phyloP scores from a whole-genome alignment of 148 eudicot species.

The Camellia granthamiana region DNA sequence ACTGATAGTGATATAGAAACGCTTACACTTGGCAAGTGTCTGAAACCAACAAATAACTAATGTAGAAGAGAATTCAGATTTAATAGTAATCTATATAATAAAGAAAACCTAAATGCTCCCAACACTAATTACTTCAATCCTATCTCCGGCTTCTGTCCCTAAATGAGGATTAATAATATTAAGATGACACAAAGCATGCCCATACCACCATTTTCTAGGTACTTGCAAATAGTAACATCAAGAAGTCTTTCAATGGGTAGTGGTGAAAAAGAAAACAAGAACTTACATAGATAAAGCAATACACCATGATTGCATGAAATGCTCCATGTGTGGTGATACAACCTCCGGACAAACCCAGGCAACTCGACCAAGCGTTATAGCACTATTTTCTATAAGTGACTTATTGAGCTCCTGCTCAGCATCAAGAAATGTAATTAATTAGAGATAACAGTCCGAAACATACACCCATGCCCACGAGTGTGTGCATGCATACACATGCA shows the following conservation, averaged over 20 bases:
- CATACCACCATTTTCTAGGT: neutral
- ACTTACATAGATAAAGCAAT: slow-evolving; percentile 79
- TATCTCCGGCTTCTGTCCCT: neutral
- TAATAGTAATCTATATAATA: neutral
- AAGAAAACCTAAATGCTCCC: neutral
- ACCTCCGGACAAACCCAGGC: slow-evolving; percentile 98
- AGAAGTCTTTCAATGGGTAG: neutral
- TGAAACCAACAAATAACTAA: neutral
- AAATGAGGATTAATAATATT: neutral
- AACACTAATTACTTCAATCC: neutral
- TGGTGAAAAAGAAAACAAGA: slow-evolving; percentile 3
- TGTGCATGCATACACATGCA: neutral
- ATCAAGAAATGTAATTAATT: slow-evolving; percentile 13
- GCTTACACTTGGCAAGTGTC: neutral
- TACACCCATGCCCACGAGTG: neutral
- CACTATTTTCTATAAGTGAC: slow-evolving; percentile 88
- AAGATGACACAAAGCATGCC: too few relatives aligned
- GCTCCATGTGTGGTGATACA: slow-evolving; percentile 95
- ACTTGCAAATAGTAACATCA: neutral
- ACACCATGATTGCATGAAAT: slow-evolving; percentile 96
- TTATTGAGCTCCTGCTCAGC: slow-evolving; percentile 78
- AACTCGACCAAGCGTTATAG: slow-evolving; percentile 91
- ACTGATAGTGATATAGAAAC: neutral
- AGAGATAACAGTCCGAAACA: slow-evolving; percentile 12
- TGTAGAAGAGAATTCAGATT: neutral